Percentiles rank a stretch among this genome's conserved stretches.
phyloP scores from a whole-genome alignment of 2,329 filamentous ascomycete species.

The Diaporthe amygdali region DNA sequence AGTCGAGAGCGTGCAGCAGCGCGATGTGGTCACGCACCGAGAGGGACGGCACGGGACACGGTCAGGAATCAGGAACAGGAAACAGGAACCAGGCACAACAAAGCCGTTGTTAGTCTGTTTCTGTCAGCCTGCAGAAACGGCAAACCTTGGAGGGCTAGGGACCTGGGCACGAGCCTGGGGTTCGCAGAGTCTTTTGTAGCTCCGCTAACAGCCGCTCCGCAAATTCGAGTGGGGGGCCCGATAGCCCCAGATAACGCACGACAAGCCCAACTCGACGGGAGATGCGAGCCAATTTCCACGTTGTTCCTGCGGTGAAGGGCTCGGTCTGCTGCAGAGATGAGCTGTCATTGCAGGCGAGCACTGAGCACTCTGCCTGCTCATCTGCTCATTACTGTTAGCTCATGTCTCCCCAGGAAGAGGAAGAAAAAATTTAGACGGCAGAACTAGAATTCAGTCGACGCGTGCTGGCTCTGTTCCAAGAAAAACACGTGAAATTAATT shows the following conservation, averaged over 20 bases:
- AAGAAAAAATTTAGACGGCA: background rate
- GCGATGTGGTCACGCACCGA: background rate
- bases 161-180: background rate
- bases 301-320: constrained; percentile 15
- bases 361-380: background rate
- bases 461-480: background rate
- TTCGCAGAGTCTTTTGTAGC: constrained; percentile 13
- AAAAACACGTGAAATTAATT: constrained; percentile 4
- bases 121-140: constrained; percentile 6
- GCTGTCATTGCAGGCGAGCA: constrained; percentile 13
- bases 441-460: background rate
- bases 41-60: background rate
- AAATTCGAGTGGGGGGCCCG: constrained; percentile 2
- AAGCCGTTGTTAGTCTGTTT: background rate
- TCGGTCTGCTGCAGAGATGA: constrained; percentile 13
- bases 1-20: background rate
- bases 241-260: constrained; percentile 14
- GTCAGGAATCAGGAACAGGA: no score
- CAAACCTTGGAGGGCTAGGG: constrained; percentile 1
- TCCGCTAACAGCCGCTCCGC: constrained; percentile 21
- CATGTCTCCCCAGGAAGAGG: background rate
- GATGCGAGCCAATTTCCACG: constrained; percentile 16
- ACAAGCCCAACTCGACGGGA: constrained; percentile 4
- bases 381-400: background rate
- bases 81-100: constrained; percentile 6